Percentiles rank a stretch among this genome's conserved stretches.
Conservation (phyloP, 2,329 filamentous ascomycete species). For the Penicillium sumatraense region DNA sequence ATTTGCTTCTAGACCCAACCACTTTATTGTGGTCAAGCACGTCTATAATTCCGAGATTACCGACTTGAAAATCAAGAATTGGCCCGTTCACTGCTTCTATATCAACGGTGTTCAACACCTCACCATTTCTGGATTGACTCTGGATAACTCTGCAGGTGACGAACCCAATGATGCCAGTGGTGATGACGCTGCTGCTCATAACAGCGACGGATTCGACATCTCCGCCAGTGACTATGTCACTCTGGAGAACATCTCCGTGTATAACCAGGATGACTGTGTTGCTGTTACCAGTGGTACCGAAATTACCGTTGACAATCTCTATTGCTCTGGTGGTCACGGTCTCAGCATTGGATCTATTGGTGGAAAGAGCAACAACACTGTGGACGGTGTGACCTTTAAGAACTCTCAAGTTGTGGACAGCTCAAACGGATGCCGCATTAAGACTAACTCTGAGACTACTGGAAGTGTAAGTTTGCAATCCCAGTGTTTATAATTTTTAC, state of each 20-base stretch:
- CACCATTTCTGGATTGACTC: slow-evolving; percentile 41
- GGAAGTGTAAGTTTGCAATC: slow-evolving; percentile 27
- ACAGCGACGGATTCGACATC: slow-evolving; percentile 57
- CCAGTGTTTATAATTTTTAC: background rate
- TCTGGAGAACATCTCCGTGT: slow-evolving; percentile 48
- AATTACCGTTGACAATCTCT: slow-evolving; percentile 29
- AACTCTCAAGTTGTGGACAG: slow-evolving; percentile 55
- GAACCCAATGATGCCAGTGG: slow-evolving; percentile 38
- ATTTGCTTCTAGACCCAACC: slow-evolving; percentile 33
- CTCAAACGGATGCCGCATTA: slow-evolving; percentile 45
- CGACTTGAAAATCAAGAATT: slow-evolving; percentile 47
- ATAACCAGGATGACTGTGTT: slow-evolving; percentile 48
- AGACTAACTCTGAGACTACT: slow-evolving; percentile 45
- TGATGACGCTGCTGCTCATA: slow-evolving; percentile 45
- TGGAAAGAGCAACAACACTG: slow-evolving; percentile 50
- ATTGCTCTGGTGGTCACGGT: slow-evolving; percentile 46
- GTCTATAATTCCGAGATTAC: slow-evolving; percentile 46
- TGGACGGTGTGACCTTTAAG: slow-evolving; percentile 56
- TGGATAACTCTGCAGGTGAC: slow-evolving; percentile 47
- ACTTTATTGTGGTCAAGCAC: slow-evolving; percentile 32
- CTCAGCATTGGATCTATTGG: slow-evolving; percentile 46
- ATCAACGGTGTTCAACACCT: slow-evolving; percentile 40
- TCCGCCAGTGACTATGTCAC: slow-evolving; percentile 54
- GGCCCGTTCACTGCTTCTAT: slow-evolving; percentile 46
- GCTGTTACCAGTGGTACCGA: slow-evolving; percentile 36